These are phyloP conservation scores for Penicillium occitanis DNA, from an alignment of 2,329 filamentous ascomycete genomes.

Conservation along the genomic window DNA sequence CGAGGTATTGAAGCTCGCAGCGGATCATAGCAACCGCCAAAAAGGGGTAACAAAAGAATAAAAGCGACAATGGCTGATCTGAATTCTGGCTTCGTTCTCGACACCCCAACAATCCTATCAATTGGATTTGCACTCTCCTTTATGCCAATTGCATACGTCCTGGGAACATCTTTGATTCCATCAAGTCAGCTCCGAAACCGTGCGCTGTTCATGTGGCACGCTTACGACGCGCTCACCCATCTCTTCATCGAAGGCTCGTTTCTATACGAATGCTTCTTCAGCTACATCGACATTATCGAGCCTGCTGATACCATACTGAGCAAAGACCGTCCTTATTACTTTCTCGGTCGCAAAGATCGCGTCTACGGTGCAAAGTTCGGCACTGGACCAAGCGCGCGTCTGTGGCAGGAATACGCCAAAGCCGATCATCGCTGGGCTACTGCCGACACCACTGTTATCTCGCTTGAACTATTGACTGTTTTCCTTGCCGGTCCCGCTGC, in stretches of 20 bases:
- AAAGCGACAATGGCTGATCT: constrained; percentile 18
- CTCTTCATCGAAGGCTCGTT: constrained; percentile 87
- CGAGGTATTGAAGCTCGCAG: background rate
- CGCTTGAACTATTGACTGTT: constrained; percentile 62
- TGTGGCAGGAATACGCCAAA: constrained; percentile 68
- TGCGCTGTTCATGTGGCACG: constrained; percentile 89
- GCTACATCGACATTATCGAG: constrained; percentile 47
- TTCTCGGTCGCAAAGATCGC: constrained; percentile 55
- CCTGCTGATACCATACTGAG: constrained; percentile 32
- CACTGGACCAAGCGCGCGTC: constrained; percentile 50
- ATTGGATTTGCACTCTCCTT: constrained; percentile 50
- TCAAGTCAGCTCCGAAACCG: constrained; percentile 59
- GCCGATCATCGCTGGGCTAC: constrained; percentile 62
- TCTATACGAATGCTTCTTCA: constrained; percentile 92
- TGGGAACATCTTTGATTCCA: constrained; percentile 59
- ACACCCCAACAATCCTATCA: constrained; percentile 53
- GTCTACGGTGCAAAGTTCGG: constrained; percentile 62
- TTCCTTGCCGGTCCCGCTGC: constrained; percentile 59
- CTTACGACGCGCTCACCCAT: constrained; percentile 89
- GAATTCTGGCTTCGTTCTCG: constrained; percentile 36
- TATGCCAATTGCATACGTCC: constrained; percentile 55
- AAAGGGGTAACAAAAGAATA: background rate
- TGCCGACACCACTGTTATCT: constrained; percentile 59
- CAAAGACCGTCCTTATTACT: constrained; percentile 41
- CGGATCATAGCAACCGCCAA: background rate